Evolutionary conservation across 768 basidiomycete species (phyloP).

Genomic region (Crepidotus variabilis): DNA sequence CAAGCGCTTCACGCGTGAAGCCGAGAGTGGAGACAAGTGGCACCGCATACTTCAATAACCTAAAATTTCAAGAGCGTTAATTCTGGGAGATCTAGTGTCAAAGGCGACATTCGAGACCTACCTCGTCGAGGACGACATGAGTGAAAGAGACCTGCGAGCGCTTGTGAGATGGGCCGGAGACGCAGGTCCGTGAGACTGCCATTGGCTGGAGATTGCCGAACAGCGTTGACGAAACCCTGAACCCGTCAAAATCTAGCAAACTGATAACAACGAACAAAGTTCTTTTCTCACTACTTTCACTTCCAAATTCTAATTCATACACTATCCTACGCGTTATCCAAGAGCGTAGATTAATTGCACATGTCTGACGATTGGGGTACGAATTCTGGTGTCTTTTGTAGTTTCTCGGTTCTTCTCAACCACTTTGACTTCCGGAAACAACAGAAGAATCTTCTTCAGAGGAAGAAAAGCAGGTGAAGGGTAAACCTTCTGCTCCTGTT

Average conservation of each 20-base stretch:
- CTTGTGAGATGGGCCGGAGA: too few relatives aligned
- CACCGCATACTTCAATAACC: conserved; percentile 56
- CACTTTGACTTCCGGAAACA: conserved; percentile 2
- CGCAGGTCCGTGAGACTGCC: background rate
- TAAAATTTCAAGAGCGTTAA: conserved; percentile 18
- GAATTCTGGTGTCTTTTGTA: conserved; percentile 7
- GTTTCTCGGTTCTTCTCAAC: conserved; percentile 1
- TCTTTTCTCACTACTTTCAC: conserved; percentile 1
- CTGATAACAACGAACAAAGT: conserved; percentile 13
- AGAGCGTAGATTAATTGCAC: background rate
- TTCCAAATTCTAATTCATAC: background rate
- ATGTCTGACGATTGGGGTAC: conserved; percentile 20
- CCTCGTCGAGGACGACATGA: conserved; percentile 13
- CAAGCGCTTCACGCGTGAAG: conserved; percentile 69
- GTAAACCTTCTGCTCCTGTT: conserved; percentile 17
- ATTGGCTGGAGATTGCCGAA: conserved; percentile 19
- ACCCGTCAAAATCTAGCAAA: conserved; percentile 21
- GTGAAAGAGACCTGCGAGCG: background rate
- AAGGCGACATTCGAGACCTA: background rate
- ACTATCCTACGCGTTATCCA: background rate
- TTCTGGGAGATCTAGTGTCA: background rate
- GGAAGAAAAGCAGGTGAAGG: conserved; percentile 21
- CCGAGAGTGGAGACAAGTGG: conserved; percentile 65
- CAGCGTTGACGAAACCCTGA: conserved; percentile 17
- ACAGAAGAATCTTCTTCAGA: conserved; percentile 40